Conservation (phyloP, 805 yeast species). For the Priceomyces melissophilus region DNA sequence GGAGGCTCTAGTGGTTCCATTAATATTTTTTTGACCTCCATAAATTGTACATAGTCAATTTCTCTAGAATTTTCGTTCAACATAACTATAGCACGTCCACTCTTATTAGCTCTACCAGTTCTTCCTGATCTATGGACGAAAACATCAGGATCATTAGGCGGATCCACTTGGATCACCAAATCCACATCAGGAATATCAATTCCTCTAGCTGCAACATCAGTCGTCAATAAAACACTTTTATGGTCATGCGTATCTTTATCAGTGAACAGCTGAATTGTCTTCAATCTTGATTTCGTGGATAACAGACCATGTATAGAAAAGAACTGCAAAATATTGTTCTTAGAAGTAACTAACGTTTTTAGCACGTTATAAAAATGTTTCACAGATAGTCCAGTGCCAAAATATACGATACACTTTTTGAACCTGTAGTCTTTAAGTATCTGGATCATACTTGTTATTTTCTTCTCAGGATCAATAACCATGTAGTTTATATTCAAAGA, state of each 20-base stretch:
- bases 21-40: constrained; percentile 63
- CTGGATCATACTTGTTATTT: constrained; percentile 56
- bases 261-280: constrained; percentile 62
- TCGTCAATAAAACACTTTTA: constrained; percentile 73
- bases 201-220: constrained; percentile 99
- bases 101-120: constrained; percentile 87
- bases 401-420: constrained; percentile 83
- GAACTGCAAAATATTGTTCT: constrained; percentile 35
- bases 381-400: constrained; percentile 87
- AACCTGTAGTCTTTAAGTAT: constrained; percentile 52
- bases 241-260: constrained; percentile 35
- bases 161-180: constrained; percentile 87
- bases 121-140: constrained; percentile 94
- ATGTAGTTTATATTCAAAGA: constrained; percentile 61
- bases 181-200: constrained; percentile 95
- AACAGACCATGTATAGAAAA: constrained; percentile 89
- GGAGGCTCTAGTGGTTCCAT: constrained; percentile 40
- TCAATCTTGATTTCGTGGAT: constrained; percentile 72
- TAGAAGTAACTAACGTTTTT: constrained; percentile 32
- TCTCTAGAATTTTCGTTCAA: constrained; percentile 71
- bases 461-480: constrained; percentile 55
- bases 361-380: constrained; percentile 68
- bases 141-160: constrained; percentile 90
- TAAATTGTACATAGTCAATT: constrained; percentile 74
- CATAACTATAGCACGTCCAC: constrained; percentile 76